Base-by-base conservation (phyloP, 495 filamentous ascomycete species). In the Sabuloglossum arenarium region DNA sequence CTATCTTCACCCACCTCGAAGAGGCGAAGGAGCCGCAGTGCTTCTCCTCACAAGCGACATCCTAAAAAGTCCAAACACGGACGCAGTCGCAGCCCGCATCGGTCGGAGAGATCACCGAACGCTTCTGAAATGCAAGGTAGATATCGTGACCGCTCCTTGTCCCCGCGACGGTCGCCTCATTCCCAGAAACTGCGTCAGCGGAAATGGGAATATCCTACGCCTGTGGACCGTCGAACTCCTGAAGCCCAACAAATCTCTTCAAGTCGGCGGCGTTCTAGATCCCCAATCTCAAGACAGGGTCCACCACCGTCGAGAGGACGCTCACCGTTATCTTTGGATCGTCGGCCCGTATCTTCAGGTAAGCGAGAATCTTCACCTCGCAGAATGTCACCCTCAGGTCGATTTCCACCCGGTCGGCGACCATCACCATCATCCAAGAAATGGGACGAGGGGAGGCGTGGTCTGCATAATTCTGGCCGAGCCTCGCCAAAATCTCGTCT, bases 1-100 rank as follows among this genome's bases (percentile, higher is more conserved):
- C 56, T 25, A 25, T 42, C 45, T 6, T 32, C 56, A 25, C 30
- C 42, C 21, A 23, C 30, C 11, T 3, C 47, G 6, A 52, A 58
- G 24, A 52, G 56, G 3, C 56, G 21, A 6, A 52, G 47, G 19
- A 58, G 56, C 25, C 25, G 56, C 27, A 58, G 56, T 58, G 45
- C 56, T 14, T 58, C 56, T 16, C 47, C 56, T 19, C 43, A 39
- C 16, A 51, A 49, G 34, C 30, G 25, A 34, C 42, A 53, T n/a
- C 25, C 16, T 16, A 58, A 51, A 53, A 53, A 52, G 10, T 25
- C 43, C 6, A 31, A 49, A 34, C 28, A 49, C 29, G 29, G 24
- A 6, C 28, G 46, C 28, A 58, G 56, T 32, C 45, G 49, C 16
- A 58, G 56, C 37, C 56, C 56, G 19, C 56, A 34, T 27, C 21